Base-by-base conservation (phyloP, 2,329 filamentous ascomycete genomes). In the Truncatella angustata region DNA sequence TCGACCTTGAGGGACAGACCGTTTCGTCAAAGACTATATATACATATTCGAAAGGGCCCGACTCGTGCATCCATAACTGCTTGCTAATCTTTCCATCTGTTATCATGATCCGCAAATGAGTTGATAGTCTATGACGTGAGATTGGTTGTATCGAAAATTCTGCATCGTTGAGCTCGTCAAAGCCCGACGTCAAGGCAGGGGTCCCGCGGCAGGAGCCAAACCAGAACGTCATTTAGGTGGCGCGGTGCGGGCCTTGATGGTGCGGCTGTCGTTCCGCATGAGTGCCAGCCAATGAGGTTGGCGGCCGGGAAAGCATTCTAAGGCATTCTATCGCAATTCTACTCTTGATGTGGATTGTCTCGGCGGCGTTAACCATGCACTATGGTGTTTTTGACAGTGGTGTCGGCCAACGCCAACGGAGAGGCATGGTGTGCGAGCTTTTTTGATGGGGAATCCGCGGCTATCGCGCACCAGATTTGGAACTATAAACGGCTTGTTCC, bases 241-340 rank as follows among this genome's bases (percentile, higher is more conserved):
- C 16, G 24, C n/a, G 26, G 26, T 21, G 26, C 21, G 44, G 30
- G 24, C 4, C 44, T 20, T 21, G 10, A 11, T 35, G 16, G 30
- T 47, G 44, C 44, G 44, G 44, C 18, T 34, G 12, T 23, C 9
- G 30, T 47, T 45, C 40, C 44, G 44, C 44, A 47, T 47, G 11
- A 18, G 26, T 5, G 26, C 26, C 18, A 16, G 26, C 44, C 26
- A 28, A 18, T 34, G 26, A 47, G 24, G 44, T 20, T 10, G 20
- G 12, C 20, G 20, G 11, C 26, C 12, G 37, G n/a, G 14, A 1
- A 7, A n/a, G 40, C 28, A 32, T 32, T 32, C n/a, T n/a, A n/a
- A n/a, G n/a, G n/a, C n/a, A n/a, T n/a, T n/a, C n/a, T n/a, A n/a
- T n/a, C n/a, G n/a, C n/a, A n/a, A n/a, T n/a, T n/a, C n/a, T n/a